Conservation (phyloP, 164 flowering plant species). For the Taxillus chinensis region DNA sequence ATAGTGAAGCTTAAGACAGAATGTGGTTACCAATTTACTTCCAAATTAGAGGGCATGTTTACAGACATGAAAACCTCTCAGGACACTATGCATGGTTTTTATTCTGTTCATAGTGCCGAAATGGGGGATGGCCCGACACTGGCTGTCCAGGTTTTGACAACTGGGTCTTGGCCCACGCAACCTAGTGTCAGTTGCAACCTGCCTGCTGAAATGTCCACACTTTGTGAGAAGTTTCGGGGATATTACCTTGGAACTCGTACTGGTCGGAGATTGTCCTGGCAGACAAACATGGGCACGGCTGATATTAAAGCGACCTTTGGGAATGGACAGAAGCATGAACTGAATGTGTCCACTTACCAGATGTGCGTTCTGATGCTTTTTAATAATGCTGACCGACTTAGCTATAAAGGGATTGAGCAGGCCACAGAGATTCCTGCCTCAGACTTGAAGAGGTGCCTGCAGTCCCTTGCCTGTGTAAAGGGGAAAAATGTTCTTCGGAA, state of each 20-base stretch:
- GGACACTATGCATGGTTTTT: conserved; percentile 56
- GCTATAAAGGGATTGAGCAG: conserved; percentile 49
- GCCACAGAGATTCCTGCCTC: conserved; percentile 54
- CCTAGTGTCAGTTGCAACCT: conserved; percentile 64
- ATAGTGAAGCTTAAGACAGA: conserved; percentile 69
- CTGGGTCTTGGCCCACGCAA: conserved; percentile 68
- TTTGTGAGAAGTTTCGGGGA: conserved; percentile 36
- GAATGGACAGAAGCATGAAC: conserved; percentile 85
- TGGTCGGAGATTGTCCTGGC: conserved; percentile 45
- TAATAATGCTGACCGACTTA: conserved; percentile 35
- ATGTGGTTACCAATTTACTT: conserved; percentile 65
- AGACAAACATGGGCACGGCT: conserved; percentile 48
- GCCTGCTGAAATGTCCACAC: conserved; percentile 36
- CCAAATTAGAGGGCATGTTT: conserved; percentile 68
- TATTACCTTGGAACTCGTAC: conserved; percentile 49
- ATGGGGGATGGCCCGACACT: conserved; percentile 57
- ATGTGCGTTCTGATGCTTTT: conserved; percentile 64
- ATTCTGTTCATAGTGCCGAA: conserved; percentile 42
- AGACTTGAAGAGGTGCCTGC: conserved; percentile 52
- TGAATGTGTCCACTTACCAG: conserved; percentile 82
- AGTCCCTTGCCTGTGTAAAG: conserved; percentile 58
- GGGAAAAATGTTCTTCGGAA: conserved; percentile 76
- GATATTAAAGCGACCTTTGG: conserved; percentile 42
- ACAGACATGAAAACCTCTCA: conserved; percentile 91
- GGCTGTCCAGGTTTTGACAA: conserved; percentile 54